Evolutionary conservation across 73 alveolate genomes (phyloP).

Genomic region (Tetrahymena borealis): DNA sequence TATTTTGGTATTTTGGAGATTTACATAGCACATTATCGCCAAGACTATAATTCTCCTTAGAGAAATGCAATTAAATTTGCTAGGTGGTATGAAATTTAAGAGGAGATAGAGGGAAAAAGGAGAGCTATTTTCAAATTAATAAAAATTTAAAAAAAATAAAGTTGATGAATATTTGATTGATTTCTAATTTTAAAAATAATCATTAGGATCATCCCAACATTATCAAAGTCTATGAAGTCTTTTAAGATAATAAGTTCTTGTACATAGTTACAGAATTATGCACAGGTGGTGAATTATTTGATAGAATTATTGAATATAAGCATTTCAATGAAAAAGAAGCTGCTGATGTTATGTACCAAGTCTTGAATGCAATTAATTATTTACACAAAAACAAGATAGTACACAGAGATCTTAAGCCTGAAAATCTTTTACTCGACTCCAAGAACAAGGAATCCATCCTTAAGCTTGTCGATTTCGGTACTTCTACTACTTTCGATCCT

Average conservation of each 20-base stretch:
- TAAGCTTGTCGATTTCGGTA: constrained; percentile 94
- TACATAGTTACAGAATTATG: constrained; percentile 90
- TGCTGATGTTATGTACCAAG: constrained; percentile 78
- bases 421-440: constrained; percentile 66
- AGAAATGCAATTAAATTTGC: no score
- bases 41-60: no score
- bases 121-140: no score
- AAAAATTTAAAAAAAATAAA: no score
- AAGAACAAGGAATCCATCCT: constrained; percentile 53
- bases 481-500: constrained; percentile 61
- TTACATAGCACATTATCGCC: no score
- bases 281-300: constrained; percentile 92
- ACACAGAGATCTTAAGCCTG: constrained; percentile 82
- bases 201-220: constrained; percentile 91
- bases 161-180: no score
- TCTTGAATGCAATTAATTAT: constrained; percentile 81
- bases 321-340: constrained; percentile 82
- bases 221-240: constrained; percentile 88
- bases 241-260: constrained; percentile 79
- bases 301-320: constrained; percentile 75
- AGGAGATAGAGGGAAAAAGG: no score
- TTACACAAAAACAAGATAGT: constrained; percentile 84
- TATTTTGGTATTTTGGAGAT: no score
- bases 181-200: no score
- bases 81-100: no score